A percentile compares a stretch with the other conserved stretches of the same genome.
These are phyloP conservation scores for Ambrosia hybrid DNA, from an alignment of 140 eudicot genomes.

Conservation along the genomic window DNA sequence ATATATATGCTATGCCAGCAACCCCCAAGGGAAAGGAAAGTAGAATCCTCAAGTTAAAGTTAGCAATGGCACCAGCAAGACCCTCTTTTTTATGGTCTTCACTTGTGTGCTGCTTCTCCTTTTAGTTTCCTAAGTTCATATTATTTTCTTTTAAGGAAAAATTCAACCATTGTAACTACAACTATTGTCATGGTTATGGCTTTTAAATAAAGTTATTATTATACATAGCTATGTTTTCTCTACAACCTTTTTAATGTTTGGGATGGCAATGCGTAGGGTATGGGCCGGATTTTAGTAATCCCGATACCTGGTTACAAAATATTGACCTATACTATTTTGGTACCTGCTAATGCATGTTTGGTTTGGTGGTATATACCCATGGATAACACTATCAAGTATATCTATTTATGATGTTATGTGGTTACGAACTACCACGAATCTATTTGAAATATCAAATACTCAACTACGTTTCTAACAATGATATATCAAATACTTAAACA, in stretches of 20 bases:
- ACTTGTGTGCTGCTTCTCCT: slow-evolving; percentile 28
- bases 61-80: slow-evolving; percentile 27
- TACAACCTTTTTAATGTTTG: not conserved
- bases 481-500: no score
- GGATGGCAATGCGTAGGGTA: no score
- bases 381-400: no score
- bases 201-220: not conserved
- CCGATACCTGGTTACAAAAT: no score
- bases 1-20: slow-evolving; percentile 23
- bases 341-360: no score
- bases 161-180: not conserved
- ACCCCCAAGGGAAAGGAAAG: not conserved
- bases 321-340: no score
- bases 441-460: no score
- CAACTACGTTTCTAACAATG: no score
- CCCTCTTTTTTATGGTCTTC: slow-evolving; percentile 28
- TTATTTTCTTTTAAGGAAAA: not conserved
- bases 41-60: slow-evolving; percentile 19
- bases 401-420: no score
- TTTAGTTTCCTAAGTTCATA: not conserved
- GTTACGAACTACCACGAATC: no score
- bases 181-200: not conserved
- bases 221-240: not conserved
- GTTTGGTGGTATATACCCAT: no score
- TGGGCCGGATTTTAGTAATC: no score